Conservation (phyloP, 1,284 basidiomycete species). For the Pseudozyma sp. region DNA sequence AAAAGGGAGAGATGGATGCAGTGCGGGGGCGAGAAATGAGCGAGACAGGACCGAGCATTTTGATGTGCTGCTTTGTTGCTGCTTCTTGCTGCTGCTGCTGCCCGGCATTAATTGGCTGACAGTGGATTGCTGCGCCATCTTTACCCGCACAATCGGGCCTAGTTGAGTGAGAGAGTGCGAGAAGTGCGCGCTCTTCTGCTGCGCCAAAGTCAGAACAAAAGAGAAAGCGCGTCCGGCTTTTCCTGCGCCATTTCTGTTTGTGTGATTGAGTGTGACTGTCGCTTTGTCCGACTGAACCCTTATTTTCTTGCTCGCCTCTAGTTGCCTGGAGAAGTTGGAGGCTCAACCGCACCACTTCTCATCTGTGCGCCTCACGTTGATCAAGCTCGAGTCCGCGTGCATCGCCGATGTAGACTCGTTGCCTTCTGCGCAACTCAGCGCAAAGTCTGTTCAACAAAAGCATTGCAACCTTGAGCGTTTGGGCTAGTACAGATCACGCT, state of each 20-base stretch:
- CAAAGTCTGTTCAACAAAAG: too few species aligned
- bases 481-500: too few species aligned
- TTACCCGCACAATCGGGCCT: too few species aligned
- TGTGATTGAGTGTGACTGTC: background rate
- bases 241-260: background rate
- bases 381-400: conserved; percentile 7
- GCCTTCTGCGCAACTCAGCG: too few species aligned
- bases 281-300: background rate
- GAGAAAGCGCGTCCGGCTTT: background rate
- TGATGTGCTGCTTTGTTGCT: background rate
- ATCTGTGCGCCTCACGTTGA: too few species aligned
- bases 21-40: conserved; percentile 40
- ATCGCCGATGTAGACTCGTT: conserved; percentile 9
- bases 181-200: background rate
- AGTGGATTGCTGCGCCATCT: background rate
- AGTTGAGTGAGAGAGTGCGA: background rate
- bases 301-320: background rate
- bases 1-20: conserved; percentile 8
- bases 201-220: background rate
- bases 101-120: background rate
- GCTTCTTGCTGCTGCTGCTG: background rate
- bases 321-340: background rate
- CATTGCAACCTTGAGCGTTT: too few species aligned
- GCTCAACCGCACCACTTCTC: too few species aligned
- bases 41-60: conserved; percentile 34